Conservation (phyloP, 2,329 filamentous ascomycete genomes). For the Tolypocladium pustulatum region DNA sequence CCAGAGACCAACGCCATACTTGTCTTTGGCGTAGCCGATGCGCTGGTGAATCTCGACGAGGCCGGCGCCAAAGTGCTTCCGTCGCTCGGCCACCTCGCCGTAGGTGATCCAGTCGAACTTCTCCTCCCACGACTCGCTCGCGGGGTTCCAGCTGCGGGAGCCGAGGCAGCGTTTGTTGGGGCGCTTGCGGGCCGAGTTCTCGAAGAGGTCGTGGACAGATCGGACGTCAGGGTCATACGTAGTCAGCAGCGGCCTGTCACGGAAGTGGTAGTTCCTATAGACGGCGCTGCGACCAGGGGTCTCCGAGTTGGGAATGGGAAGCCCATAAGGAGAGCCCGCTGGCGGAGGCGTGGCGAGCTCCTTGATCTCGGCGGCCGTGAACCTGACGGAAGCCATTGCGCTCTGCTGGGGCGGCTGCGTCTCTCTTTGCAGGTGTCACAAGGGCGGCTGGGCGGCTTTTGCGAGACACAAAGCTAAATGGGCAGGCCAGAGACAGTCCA, state of each 20-base stretch:
- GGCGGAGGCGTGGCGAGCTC: slow-evolving; percentile 55
- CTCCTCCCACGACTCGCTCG: slow-evolving; percentile 60
- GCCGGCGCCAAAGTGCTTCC: slow-evolving; percentile 77
- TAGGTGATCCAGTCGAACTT: slow-evolving; percentile 81
- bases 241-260: slow-evolving; percentile 59
- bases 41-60: slow-evolving; percentile 72
- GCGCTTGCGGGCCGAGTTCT: slow-evolving; percentile 49
- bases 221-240: slow-evolving; percentile 60
- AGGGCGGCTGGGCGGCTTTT: neutral
- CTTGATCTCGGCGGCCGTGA: slow-evolving; percentile 29
- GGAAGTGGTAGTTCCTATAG: slow-evolving; percentile 76
- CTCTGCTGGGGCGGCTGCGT: neutral
- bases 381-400: slow-evolving; percentile 21
- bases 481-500: neutral
- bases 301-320: slow-evolving; percentile 66
- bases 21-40: slow-evolving; percentile 48
- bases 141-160: slow-evolving; percentile 65
- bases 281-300: slow-evolving; percentile 60
- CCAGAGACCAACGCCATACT: slow-evolving; percentile 75
- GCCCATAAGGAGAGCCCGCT: slow-evolving; percentile 65
- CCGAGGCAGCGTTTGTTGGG: slow-evolving; percentile 69
- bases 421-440: neutral
- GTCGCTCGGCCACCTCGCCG: slow-evolving; percentile 63
- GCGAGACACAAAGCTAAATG: neutral
- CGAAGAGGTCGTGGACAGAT: slow-evolving; percentile 75